Evolutionary conservation across 805 yeast species (phyloP).

Genomic region (Candida verbasci): DNA sequence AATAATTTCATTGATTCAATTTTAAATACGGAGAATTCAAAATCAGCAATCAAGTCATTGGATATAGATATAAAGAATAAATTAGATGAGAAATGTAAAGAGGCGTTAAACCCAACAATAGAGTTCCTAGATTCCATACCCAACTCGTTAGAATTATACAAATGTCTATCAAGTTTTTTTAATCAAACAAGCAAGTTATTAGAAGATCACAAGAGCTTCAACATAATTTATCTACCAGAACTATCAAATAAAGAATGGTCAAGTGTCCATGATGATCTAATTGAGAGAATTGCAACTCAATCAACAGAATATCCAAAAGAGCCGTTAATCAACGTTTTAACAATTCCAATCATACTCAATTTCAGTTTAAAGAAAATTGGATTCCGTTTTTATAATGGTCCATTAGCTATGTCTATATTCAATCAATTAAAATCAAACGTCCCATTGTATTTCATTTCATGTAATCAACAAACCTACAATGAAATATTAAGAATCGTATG

Average conservation of each 20-base stretch:
- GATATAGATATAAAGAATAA: not conserved
- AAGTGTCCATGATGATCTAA: slow-evolving; percentile 15
- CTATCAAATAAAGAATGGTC: slow-evolving; percentile 3
- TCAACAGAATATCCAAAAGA: slow-evolving; percentile 15
- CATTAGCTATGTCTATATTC: slow-evolving; percentile 31
- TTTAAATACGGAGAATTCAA: not conserved
- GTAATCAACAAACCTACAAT: slow-evolving; percentile 40
- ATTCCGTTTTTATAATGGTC: slow-evolving; percentile 29
- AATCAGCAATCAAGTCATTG: not conserved
- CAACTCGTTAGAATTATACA: slow-evolving; percentile 1
- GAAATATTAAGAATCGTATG: slow-evolving; percentile 32
- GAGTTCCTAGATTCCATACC: slow-evolving; percentile 15
- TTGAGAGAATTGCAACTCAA: slow-evolving; percentile 12
- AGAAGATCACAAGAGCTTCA: slow-evolving; percentile 2
- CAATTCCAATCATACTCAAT: slow-evolving; percentile 36
- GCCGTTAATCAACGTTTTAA: slow-evolving; percentile 28
- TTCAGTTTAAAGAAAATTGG: slow-evolving; percentile 20
- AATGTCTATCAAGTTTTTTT: not conserved
- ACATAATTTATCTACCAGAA: slow-evolving; percentile 8
- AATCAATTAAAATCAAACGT: slow-evolving; percentile 31
- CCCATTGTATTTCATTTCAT: slow-evolving; percentile 26
- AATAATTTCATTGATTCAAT: not conserved
- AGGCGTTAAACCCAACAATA: slow-evolving; percentile 19
- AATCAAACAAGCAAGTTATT: slow-evolving; percentile 13
- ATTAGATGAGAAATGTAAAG: slow-evolving; percentile 3